phyloP scores from a whole-genome alignment of 1,139 yeast species.

The Oligophagozyma castellii region DNA sequence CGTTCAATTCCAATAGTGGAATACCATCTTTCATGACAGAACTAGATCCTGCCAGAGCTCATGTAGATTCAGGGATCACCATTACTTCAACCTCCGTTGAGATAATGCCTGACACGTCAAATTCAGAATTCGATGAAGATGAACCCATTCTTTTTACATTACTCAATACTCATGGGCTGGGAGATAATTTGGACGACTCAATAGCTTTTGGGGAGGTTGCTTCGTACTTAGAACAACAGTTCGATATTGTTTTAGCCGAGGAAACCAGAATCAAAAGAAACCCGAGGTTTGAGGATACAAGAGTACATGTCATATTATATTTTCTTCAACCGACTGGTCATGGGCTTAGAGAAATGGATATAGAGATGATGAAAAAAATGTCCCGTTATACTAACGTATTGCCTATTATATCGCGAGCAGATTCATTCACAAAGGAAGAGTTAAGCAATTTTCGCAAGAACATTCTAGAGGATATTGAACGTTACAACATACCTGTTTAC shows the following conservation, averaged over 20 bases:
- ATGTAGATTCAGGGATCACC: constrained; percentile 44
- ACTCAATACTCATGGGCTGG: constrained; percentile 71
- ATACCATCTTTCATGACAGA: constrained; percentile 21
- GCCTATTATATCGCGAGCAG: constrained; percentile 60
- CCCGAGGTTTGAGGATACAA: constrained; percentile 64
- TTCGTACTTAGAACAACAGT: constrained; percentile 71
- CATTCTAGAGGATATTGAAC: constrained; percentile 44
- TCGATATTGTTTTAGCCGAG: constrained; percentile 64
- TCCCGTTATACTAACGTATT: constrained; percentile 60
- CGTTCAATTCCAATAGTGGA: constrained; percentile 25
- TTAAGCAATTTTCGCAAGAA: constrained; percentile 39
- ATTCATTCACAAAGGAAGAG: constrained; percentile 50
- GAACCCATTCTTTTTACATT: constrained; percentile 49
- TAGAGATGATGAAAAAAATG: constrained; percentile 51
- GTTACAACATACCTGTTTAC: constrained; percentile 56
- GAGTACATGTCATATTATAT: constrained; percentile 61
- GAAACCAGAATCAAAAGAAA: constrained; percentile 68
- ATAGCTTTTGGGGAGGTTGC: constrained; percentile 56
- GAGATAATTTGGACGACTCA: constrained; percentile 55
- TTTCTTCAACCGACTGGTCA: constrained; percentile 69
- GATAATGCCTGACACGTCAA: constrained; percentile 27
- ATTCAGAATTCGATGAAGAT: constrained; percentile 30
- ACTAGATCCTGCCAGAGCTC: constrained; percentile 27
- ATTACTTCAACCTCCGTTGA: constrained; percentile 55
- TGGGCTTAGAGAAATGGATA: constrained; percentile 60